Base-by-base conservation (phyloP, 2,329 filamentous ascomycete species). In the Podosphaera fusca region DNA sequence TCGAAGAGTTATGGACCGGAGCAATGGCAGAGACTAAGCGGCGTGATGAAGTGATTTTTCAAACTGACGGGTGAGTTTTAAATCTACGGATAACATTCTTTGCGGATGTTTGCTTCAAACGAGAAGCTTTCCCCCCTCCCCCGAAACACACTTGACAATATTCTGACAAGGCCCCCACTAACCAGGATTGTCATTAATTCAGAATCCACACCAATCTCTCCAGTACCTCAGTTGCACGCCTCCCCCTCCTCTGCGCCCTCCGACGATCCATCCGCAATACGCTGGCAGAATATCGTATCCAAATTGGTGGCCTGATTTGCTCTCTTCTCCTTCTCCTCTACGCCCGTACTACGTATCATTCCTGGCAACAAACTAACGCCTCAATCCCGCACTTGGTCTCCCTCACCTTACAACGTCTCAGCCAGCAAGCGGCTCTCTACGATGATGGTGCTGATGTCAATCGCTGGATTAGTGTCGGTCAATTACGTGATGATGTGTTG, bases 401-500 rank as follows among this genome's bases (percentile, higher is more conserved):
- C 57, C 75, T 84, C n/a, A 90, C 90, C 1, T 76, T 98, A 34
- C 83, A 89, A 63, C 80, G 87, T 51, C 77, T 98, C 14, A 84
- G 85, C 9, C 80, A 78, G 40, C 90, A 96, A 67, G 92, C 90
- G 59, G 82, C 86, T 60, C 71, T 90, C n/a, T 83, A 88, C 60
- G 81, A 75, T 29, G 73, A 76, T 55, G 79, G 81, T 50, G 80
- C 69, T 67, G 80, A 67, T 68, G 78, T 80, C 21, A 89, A 95
- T 60, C 75, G 82, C 1, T 94, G 85, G 71, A 78, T 98, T 60
- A 86, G 87, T 65, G 78, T 95, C 63, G 86, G 86, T 0, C 92
- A 96, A 67, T 73, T 98, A 56, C 77, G 92, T 59, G 92, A 98
- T 66, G 90, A 96, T 66, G 83, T 98, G 2, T 74, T 98, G 45